Evolutionary conservation across 2,329 filamentous ascomycete genomes (phyloP), one percentile per base, ranked within the genome.

Genomic region (Cladophialophora chaetospira): DNA sequence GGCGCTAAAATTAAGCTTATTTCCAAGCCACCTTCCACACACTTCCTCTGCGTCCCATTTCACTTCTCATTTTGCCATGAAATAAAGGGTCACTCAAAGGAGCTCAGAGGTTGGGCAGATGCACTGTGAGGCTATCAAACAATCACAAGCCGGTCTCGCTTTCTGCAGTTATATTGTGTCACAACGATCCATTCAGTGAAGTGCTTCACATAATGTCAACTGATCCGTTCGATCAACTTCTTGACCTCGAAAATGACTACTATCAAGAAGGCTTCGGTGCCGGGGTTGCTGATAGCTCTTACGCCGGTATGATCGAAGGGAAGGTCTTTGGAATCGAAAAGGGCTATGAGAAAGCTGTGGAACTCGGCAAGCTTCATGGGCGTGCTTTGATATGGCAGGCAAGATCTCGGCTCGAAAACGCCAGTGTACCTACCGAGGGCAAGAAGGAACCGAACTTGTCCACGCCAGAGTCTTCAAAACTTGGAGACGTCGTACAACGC

Each of bases 301-400:
- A 82, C 57, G 87, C 89, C 28, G 94, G 94, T 35, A 86, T 87
- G 56, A 85, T 90, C 63, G 94, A 99, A 79, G 94, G 94, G 59
- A 88, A 91, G 49, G 84, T 91, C 17, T 91, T 97, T 69, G 94
- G 93, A 0, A 83, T 97, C 38, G 88, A 95, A 70, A 94, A 92
- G 63, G 93, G 92, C 0, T 97, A 94, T 66, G 90, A 96, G 67
- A 97, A 96, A 74, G 97, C 95, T 68, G 70, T 88, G 38, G 87
- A 91, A 61, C 83, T 91, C 71, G 93, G 93, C 2, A 81, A 82
- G 57, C 74, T 97, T 28, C 87, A 93, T 66, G 89, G 91, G 42
- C 87, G 85, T 67, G 85, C 90, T 11, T 75, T 88, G 21, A 79
- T 97, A n/a, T 97, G 93, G 92, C 85, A 86, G 10, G 88, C 89